Base-by-base conservation (phyloP, 2,329 filamentous ascomycete genomes). In the Nothopassalora personata region DNA sequence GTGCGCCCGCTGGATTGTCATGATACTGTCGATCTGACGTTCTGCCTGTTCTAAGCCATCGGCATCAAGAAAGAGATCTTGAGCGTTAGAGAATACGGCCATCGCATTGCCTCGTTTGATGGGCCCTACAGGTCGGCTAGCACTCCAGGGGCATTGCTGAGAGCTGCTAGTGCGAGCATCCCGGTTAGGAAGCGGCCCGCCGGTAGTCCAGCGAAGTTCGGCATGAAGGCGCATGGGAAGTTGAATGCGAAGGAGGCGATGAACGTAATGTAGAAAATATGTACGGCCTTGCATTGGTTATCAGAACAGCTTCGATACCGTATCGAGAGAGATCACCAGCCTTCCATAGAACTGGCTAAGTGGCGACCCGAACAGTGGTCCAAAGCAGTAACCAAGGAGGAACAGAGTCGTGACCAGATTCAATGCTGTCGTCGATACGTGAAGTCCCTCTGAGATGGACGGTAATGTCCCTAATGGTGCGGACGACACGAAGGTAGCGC, bases 321-420 rank as follows among this genome's bases (percentile, higher is more conserved):
- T 23, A 23, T 23, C 23, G 23, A 23, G 1, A 1, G 23, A 3
- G 23, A 23, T 23, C 23, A 23, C 2, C 23, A 80, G 76, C 13
- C 86, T 79, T 7, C 86, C 85, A 60, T 81, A 82, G 59, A 86
- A 83, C 68, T 89, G 86, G 46, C 83, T 86, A 1, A 89, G 69
- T 0, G 87, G 87, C 0, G 84, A 86, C 77, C 85, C 87, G 18
- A 87, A 72, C 5, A 87, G 72, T 0, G 84, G 83, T 0, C 84
- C 84, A 3, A 81, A 78, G 23, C 86, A 82, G 67, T 87, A 88
- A 15, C 69, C 68, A 1, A 70, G 63, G 8, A 71, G 49, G 49
- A 70, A 71, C 0, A 70, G 54, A 4, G 68, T 70, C 1, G 66
- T 64, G 31, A 70, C 67, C 30, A 70, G 59, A 39, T 64, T 65